Conservation (phyloP, 2,329 filamentous ascomycete genomes). For the Aspergillus floridensis region DNA sequence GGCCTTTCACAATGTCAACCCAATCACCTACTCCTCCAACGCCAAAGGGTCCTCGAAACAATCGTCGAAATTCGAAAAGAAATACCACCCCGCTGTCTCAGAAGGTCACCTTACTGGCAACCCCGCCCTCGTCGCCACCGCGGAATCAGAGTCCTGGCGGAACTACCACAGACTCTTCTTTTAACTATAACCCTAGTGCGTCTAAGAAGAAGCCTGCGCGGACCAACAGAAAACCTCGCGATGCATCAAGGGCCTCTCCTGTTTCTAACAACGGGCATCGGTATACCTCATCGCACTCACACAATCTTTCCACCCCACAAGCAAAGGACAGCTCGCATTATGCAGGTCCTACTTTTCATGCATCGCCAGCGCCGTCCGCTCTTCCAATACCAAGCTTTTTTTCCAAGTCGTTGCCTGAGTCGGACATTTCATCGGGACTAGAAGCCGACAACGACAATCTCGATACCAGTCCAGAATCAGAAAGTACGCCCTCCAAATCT, state of each 20-base stretch:
- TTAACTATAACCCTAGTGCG: slow-evolving; percentile 22
- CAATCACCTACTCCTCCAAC: slow-evolving; percentile 38
- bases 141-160: slow-evolving; percentile 32
- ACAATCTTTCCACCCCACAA: slow-evolving; percentile 42
- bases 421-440: slow-evolving; percentile 38
- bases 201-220: slow-evolving; percentile 39
- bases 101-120: slow-evolving; percentile 30
- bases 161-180: slow-evolving; percentile 30
- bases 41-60: slow-evolving; percentile 40
- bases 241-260: slow-evolving; percentile 26
- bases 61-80: slow-evolving; percentile 37
- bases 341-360: slow-evolving; percentile 91
- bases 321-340: slow-evolving; percentile 53
- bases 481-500: slow-evolving; percentile 47
- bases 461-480: slow-evolving; percentile 31
- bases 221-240: slow-evolving; percentile 37
- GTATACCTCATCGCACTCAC: slow-evolving; percentile 35
- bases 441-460: slow-evolving; percentile 42
- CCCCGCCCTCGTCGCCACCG: slow-evolving; percentile 39
- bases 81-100: slow-evolving; percentile 32
- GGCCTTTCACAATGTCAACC: slow-evolving; percentile 48
- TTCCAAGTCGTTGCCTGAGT: slow-evolving; percentile 70
- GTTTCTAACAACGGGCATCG: slow-evolving; percentile 29
- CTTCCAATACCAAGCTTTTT: slow-evolving; percentile 89
- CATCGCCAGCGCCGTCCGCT: slow-evolving; percentile 85